Conservation (phyloP, 768 basidiomycete species). For the Termitomyces sp. region DNA sequence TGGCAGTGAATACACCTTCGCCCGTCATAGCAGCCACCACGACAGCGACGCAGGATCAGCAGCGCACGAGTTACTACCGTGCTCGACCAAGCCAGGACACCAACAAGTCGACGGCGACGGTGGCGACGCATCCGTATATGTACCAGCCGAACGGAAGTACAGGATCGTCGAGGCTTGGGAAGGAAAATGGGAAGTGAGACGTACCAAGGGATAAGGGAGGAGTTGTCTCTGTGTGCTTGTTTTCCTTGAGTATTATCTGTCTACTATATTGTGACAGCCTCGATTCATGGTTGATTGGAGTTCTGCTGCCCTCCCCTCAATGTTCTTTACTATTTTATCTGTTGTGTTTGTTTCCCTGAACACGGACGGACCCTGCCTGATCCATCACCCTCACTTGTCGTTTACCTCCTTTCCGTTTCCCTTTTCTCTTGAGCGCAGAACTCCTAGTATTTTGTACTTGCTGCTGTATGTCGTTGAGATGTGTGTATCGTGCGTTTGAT, state of each 20-base stretch:
- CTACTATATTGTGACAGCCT: background rate
- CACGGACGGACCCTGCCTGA: background rate
- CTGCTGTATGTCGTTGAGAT: background rate
- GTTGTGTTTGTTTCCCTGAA: background rate
- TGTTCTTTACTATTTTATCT: background rate
- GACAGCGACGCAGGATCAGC: slow-evolving; percentile 35
- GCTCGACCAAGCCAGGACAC: slow-evolving; percentile 34
- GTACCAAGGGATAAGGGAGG: background rate
- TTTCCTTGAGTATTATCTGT: background rate
- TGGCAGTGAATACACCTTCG: slow-evolving; percentile 58
- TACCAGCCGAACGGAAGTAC: slow-evolving; percentile 42
- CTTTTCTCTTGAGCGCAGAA: background rate
- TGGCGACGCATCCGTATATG: slow-evolving; percentile 39
- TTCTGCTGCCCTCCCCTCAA: background rate
- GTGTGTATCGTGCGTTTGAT: background rate
- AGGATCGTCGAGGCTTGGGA: slow-evolving; percentile 23
- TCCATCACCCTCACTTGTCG: background rate
- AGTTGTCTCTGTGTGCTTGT: background rate
- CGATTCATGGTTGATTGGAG: background rate
- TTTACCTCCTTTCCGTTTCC: background rate
- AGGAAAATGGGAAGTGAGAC: slow-evolving; percentile 32
- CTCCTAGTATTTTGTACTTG: background rate
- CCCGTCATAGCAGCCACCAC: slow-evolving; percentile 47
- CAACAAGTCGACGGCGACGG: slow-evolving; percentile 6
- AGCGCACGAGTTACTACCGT: slow-evolving; percentile 55